phyloP scores from a whole-genome alignment of 306 rosid species.

The Vigna mungo region DNA sequence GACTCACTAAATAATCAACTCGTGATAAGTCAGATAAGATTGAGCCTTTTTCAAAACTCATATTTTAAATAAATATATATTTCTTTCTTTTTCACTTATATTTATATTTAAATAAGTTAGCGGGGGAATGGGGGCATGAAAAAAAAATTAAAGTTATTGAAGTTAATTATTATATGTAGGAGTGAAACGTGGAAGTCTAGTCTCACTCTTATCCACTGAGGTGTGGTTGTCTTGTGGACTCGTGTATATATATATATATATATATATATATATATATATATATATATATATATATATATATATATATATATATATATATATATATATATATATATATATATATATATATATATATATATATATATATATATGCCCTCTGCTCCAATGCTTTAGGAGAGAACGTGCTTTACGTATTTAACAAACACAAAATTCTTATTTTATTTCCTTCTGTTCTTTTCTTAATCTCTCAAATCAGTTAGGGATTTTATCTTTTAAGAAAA shows the following conservation, averaged over 20 bases:
- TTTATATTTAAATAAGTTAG: neutral
- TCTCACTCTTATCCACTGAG: constrained; percentile 53
- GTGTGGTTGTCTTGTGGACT: too few species aligned
- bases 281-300: too few species aligned
- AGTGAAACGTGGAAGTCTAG: neutral
- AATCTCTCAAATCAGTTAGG: neutral
- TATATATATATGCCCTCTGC: constrained; percentile 37
- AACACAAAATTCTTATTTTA: neutral
- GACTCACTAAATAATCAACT: too few species aligned
- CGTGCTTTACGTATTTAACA: constrained; percentile 36
- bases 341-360: too few species aligned
- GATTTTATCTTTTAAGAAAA: neutral
- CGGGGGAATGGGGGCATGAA: neutral
- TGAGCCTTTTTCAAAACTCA: too few species aligned
- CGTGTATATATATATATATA: too few species aligned
- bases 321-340: too few species aligned
- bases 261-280: too few species aligned
- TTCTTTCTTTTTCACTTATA: too few species aligned
- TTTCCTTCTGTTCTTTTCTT: neutral
- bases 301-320: too few species aligned
- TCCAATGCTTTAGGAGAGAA: constrained; percentile 40
- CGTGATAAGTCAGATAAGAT: too few species aligned
- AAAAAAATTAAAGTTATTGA: neutral
- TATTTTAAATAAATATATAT: too few species aligned
- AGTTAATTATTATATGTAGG: neutral